Base-by-base conservation (phyloP, 2,329 filamentous ascomycete genomes). In the Phialocephala sp. region DNA sequence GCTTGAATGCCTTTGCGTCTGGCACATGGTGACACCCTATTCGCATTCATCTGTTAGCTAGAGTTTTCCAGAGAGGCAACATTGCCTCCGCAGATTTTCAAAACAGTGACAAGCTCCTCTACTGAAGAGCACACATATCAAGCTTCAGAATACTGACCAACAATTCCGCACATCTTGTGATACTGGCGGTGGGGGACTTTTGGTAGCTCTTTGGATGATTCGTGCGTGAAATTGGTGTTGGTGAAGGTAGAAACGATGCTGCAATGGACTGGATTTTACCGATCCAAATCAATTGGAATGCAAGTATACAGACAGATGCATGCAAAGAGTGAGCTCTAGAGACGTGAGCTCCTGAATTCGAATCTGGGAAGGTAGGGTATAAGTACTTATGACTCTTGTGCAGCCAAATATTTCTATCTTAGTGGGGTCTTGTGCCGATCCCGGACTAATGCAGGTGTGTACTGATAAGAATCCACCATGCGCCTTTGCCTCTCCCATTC, bases 1-100 rank as follows among this genome's bases (percentile, higher is more conserved):
- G 91, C 88, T 97, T 97, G 86, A 98, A 98, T 77, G 93, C 94
- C 77, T 92, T 89, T 76, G 97, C 93, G 87, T 97, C 92, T 71
- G 94, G 94, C 79, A 98, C 94, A 83, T 87, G 89, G 68, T 97
- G 92, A 82, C 94, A 97, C 76, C 93, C 94, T 81, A 97, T 97
- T 54, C 22, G 27, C 24, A 14, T 12, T 54, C 50, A 32, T 4
- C 22, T 20, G 50, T 54, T 54, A 54, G 50, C 24, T 4, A 54
- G 50, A 54, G 24, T 54, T 54, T 54, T 54, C 24, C 15, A 27
- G 14, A 47, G 24, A 62, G 43, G 45, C 43, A 18, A 47, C 37
- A 22, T 60, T 39, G 18, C 32, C 15, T 37, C 45, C 22, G 18
- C 45, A 37, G 45, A 47, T 54, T 54, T 41, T 39, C 20, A 12